These are phyloP conservation scores for Aspergillus ibericus DNA, from an alignment of 2,329 filamentous ascomycete genomes.

Conservation along the genomic window DNA sequence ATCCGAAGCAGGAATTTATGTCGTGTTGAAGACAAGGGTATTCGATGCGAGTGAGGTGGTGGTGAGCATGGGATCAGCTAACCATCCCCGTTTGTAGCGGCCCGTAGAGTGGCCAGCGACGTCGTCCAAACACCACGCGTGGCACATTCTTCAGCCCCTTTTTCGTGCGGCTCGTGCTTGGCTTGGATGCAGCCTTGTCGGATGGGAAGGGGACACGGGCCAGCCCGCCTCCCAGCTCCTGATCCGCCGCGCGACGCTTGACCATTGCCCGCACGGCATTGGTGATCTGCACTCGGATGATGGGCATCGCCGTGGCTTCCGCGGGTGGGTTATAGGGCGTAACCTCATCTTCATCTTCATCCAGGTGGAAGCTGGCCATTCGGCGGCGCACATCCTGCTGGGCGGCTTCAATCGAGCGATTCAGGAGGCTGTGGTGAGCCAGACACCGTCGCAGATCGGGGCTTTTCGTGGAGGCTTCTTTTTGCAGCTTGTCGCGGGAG, in stretches of 20 bases:
- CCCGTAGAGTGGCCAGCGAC: not conserved
- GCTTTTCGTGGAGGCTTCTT: constrained; percentile 14
- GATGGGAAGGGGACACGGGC: too few relatives aligned
- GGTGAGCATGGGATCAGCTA: not conserved
- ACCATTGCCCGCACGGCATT: constrained; percentile 14
- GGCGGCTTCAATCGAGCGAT: constrained; percentile 17
- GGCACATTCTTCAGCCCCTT: not conserved
- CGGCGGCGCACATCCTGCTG: constrained; percentile 16
- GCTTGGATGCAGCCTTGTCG: not conserved
- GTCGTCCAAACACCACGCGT: constrained; percentile 2
- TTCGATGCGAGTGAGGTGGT: too few relatives aligned
- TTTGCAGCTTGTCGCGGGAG: constrained; percentile 20
- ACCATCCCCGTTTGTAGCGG: not conserved
- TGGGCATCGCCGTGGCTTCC: not conserved
- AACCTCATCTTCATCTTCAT: constrained; percentile 5
- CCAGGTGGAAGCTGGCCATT: constrained; percentile 10
- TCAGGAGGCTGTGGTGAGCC: constrained; percentile 20
- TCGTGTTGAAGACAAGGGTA: too few relatives aligned
- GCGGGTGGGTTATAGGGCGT: not conserved
- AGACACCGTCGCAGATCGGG: constrained; percentile 28
- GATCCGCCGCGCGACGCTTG: constrained; percentile 3
- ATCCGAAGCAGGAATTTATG: too few relatives aligned
- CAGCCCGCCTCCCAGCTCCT: too few relatives aligned
- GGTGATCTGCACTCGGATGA: constrained; percentile 15
- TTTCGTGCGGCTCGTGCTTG: not conserved